Percentiles rank a stretch among this genome's conserved stretches.
Evolutionary conservation across 2,329 filamentous ascomycete genomes (phyloP).

Genomic region (Cryphonectria carpinicola): DNA sequence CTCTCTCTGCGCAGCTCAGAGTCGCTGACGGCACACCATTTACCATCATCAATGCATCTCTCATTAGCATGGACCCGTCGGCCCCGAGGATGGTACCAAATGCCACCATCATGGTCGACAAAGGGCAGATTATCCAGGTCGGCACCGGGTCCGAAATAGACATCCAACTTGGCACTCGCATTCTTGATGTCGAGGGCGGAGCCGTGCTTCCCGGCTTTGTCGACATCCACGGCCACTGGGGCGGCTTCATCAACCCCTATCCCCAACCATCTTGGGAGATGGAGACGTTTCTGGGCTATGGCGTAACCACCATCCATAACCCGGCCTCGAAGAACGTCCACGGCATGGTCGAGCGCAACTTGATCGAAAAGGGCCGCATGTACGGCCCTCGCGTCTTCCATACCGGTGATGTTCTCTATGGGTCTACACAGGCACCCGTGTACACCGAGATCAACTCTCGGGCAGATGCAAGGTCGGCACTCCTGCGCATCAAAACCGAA

Average conservation of each 20-base stretch:
- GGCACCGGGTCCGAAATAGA: no score
- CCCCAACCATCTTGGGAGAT: slow-evolving; percentile 1
- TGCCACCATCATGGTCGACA: background rate
- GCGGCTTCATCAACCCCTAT: slow-evolving; percentile 1
- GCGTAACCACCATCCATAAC: background rate
- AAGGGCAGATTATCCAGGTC: background rate
- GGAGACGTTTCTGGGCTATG: background rate
- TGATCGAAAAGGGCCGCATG: no score
- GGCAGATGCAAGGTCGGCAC: background rate
- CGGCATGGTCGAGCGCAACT: no score
- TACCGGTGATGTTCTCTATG: no score
- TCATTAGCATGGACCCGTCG: slow-evolving; percentile 1
- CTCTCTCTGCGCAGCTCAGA: no score
- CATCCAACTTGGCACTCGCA: no score
- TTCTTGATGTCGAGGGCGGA: no score
- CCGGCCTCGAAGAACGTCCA: background rate
- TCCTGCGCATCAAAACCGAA: background rate
- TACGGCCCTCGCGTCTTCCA: no score
- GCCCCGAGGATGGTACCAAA: background rate
- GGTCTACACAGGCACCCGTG: no score
- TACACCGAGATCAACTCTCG: no score
- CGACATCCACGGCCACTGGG: background rate
- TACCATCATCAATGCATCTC: background rate
- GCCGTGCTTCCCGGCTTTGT: background rate
- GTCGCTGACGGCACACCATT: no score